Evolutionary conservation across 2,329 filamentous ascomycete genomes (phyloP), one percentile per base, ranked within the genome.

Genomic region (Aspergillus flavus): DNA sequence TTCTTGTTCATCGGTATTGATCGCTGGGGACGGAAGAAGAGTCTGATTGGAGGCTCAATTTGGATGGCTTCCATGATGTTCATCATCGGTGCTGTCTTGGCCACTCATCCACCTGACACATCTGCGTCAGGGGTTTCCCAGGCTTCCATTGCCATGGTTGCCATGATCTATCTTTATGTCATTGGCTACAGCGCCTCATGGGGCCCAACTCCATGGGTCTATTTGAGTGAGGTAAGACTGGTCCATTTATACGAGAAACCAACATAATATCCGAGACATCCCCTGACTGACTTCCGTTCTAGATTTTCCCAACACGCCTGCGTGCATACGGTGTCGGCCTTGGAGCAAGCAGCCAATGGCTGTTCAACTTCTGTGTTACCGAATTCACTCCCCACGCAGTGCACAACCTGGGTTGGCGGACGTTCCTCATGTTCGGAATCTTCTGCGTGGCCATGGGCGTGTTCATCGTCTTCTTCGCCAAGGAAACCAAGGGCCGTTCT

Each of bases 81-180:
- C 58, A 77, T 79, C 59, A 77, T 79, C 26, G 77, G 75, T 21
- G 70, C 72, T 23, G 73, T 75, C 10, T 67, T 71, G 60, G 73
- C 70, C 19, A 76, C 73, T 1, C 61, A 78, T 43, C 76, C 77
- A 1, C 77, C 75, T 3, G 62, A 76, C 36, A 30, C 69, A 6
- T 66, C 69, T 16, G 55, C 71, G 12, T 64, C 59, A 26, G 65
- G 59, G 12, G 73, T 78, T 56, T 78, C 76, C 1, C 58, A 64
- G 3, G 74, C 75, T 5, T 75, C 73, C 3, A 72, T 72, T 57
- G 74, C 72, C 26, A 76, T 77, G 71, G 72, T 85, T 56, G 79
- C 81, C 10, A 84, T 85, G 72, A 78, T 85, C 58, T 85, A 83
- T 71, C 80, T 85, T 6, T 83, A 84, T 36, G 72, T 69, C 11